Conservation (phyloP, 495 filamentous ascomycete genomes). For the Talaromyces proteolyticus region DNA sequence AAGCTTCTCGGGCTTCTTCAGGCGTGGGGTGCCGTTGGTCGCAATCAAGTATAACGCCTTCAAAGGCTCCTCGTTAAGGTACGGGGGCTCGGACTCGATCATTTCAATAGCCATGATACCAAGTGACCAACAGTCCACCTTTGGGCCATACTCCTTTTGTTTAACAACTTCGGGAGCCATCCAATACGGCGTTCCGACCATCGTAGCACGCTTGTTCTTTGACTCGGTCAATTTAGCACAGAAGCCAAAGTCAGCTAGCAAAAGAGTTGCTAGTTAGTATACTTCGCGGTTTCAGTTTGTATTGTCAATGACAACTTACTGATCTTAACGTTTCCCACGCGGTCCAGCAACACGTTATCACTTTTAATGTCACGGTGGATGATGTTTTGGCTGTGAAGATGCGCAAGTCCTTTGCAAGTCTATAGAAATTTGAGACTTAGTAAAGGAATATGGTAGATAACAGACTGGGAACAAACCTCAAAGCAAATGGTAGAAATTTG, state of each 20-base stretch:
- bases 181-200: slow-evolving; percentile 99
- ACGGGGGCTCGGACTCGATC: slow-evolving; percentile 98
- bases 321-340: slow-evolving; percentile 93
- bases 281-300: background rate
- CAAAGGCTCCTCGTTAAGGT: slow-evolving; percentile 94
- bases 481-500: slow-evolving; percentile 96
- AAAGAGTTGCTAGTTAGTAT: slow-evolving; percentile 25
- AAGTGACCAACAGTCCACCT: slow-evolving; percentile 98
- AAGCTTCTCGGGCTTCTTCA: slow-evolving; percentile 96
- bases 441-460: background rate
- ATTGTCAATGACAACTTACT: slow-evolving; percentile 54
- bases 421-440: slow-evolving; percentile 45
- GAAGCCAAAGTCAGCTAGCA: slow-evolving; percentile 91
- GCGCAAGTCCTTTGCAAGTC: slow-evolving; percentile 93
- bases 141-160: slow-evolving; percentile 96
- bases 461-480: slow-evolving; percentile 54
- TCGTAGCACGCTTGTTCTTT: slow-evolving; percentile 94
- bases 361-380: slow-evolving; percentile 99
- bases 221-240: slow-evolving; percentile 97
- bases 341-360: slow-evolving; percentile 94
- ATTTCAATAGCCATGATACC: slow-evolving; percentile 99
- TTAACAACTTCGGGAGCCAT: slow-evolving; percentile 99
- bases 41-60: slow-evolving; percentile 95
- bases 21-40: slow-evolving; percentile 90
- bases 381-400: slow-evolving; percentile 90